Conservation (phyloP, 345 rosid genomes). For the Sonneratia caseolaris region DNA sequence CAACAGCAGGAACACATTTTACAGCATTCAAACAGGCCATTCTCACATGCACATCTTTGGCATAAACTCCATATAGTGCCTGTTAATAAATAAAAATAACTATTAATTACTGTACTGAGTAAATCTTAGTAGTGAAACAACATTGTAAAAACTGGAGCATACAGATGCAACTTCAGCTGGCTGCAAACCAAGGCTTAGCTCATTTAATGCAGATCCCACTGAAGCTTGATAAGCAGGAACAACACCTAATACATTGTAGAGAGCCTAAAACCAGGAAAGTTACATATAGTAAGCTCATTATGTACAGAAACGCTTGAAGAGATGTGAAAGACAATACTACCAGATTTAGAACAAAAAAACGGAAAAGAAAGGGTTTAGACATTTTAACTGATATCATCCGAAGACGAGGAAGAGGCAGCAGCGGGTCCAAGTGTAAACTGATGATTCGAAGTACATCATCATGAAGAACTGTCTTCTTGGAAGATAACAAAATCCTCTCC, state of each 20-base stretch:
- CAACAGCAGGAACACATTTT: constrained; percentile 84
- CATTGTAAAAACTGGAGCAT: constrained; percentile 16
- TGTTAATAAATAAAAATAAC: constrained; percentile 22
- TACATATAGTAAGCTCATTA: constrained; percentile 9
- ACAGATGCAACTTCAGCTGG: constrained; percentile 78
- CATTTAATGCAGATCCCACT: constrained; percentile 79
- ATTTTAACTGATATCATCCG: constrained; percentile 75
- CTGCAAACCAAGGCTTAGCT: constrained; percentile 86
- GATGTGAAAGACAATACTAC: constrained; percentile 1
- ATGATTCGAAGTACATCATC: constrained; percentile 75
- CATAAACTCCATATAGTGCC: constrained; percentile 89
- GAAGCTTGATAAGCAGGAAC: constrained; percentile 82
- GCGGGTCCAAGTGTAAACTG: constrained; percentile 82
- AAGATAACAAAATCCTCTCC: constrained; percentile 64
- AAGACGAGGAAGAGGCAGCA: constrained; percentile 88
- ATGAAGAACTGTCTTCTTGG: constrained; percentile 79
- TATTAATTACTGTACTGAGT: not conserved
- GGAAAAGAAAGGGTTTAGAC: constrained; percentile 12
- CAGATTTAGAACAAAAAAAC: not conserved
- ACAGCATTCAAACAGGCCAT: constrained; percentile 95
- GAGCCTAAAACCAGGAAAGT: constrained; percentile 45
- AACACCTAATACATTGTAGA: constrained; percentile 78
- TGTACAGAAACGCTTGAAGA: not conserved
- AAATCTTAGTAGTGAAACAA: constrained; percentile 2
- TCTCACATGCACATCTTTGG: constrained; percentile 91